These are phyloP conservation scores for Verbascum thapsus DNA, from an alignment of 257 asterid species.

Conservation along the genomic window DNA sequence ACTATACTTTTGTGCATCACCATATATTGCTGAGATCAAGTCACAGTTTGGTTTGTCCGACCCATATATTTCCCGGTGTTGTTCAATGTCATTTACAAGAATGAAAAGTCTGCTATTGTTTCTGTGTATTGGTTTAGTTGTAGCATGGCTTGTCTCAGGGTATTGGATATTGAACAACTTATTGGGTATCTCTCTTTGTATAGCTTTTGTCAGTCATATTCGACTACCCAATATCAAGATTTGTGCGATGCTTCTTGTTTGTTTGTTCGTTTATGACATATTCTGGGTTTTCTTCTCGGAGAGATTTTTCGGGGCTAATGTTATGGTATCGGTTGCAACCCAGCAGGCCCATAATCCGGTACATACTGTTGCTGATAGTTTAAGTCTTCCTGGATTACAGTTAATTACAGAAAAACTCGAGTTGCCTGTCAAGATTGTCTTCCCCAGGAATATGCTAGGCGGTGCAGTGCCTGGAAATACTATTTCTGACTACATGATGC, in stretches of 20 bases:
- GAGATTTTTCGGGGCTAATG: constrained; percentile 92
- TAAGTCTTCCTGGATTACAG: constrained; percentile 93
- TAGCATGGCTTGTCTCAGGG: constrained; percentile 85
- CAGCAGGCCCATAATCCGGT: constrained; percentile 93
- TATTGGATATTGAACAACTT: constrained; percentile 90
- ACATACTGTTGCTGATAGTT: constrained; percentile 83
- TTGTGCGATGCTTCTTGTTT: constrained; percentile 81
- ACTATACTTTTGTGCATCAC: constrained; percentile 77
- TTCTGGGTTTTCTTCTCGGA: constrained; percentile 97
- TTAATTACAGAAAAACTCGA: constrained; percentile 81
- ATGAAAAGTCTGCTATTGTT: constrained; percentile 59
- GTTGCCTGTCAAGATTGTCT: constrained; percentile 94
- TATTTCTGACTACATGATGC: constrained; percentile 83
- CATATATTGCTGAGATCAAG: constrained; percentile 61
- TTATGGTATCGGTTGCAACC: constrained; percentile 96
- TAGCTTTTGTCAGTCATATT: constrained; percentile 96
- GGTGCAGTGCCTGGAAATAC: constrained; percentile 67
- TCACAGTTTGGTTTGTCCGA: constrained; percentile 69
- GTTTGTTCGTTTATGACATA: constrained; percentile 86
- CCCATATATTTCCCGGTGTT: constrained; percentile 81
- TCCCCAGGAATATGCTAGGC: constrained; percentile 85
- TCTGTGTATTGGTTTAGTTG: constrained; percentile 55
- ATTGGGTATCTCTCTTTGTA: constrained; percentile 91
- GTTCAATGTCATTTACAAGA: constrained; percentile 76
- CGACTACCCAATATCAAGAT: constrained; percentile 95